A percentile compares a stretch with the other conserved stretches of the same genome.
These are phyloP conservation scores for Aspergillus pseudoviridinutans DNA, from an alignment of 2,329 filamentous ascomycete species.

Conservation along the genomic window DNA sequence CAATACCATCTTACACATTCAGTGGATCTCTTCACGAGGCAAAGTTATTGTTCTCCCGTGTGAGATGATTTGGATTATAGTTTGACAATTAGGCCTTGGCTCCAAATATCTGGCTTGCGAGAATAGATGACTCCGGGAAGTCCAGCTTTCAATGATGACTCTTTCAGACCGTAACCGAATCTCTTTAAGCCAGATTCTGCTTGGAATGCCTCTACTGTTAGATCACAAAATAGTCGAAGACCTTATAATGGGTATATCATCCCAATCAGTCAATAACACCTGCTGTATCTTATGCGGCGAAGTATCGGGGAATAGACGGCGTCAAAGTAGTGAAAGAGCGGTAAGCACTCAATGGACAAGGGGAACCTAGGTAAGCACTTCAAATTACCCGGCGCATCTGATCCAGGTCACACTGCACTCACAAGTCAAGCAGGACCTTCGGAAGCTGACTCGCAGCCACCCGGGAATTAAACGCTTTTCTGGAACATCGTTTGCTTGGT, in stretches of 20 bases:
- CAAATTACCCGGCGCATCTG: conserved; percentile 1
- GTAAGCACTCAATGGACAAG: neutral
- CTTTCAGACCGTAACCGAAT: too few species aligned
- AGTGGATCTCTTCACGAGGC: too few species aligned
- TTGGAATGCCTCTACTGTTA: neutral
- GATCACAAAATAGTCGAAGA: neutral
- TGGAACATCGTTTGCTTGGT: neutral
- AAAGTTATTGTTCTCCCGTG: too few species aligned
- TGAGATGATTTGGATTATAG: neutral
- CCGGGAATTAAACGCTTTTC: neutral
- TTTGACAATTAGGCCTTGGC: neutral
- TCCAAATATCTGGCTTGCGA: neutral
- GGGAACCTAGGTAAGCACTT: neutral
- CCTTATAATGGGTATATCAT: neutral
- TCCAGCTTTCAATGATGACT: too few species aligned
- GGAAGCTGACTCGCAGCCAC: neutral
- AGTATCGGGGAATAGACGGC: neutral
- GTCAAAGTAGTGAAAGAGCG: neutral
- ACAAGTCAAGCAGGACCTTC: neutral
- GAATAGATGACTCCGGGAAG: neutral
- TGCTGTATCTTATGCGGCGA: neutral
- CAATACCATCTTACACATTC: too few species aligned
- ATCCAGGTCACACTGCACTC: conserved; percentile 3
- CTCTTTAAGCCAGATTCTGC: neutral
- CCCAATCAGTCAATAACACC: too few species aligned